phyloP scores from a whole-genome alignment of 495 filamentous ascomycete species.

The Platismatia glauca region DNA sequence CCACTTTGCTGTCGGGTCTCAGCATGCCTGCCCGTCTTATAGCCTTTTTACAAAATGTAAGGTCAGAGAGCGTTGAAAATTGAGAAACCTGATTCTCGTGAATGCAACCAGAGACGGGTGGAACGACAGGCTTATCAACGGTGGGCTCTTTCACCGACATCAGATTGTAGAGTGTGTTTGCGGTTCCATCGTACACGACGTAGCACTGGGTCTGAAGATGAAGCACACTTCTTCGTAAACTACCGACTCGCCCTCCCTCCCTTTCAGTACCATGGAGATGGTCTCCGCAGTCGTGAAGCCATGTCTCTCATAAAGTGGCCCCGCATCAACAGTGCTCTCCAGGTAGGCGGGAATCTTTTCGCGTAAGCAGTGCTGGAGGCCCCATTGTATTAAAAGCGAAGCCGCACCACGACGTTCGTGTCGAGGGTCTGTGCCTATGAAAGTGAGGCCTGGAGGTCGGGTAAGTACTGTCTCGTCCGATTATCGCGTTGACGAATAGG shows the following conservation, averaged over 20 bases:
- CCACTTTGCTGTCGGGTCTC: no score
- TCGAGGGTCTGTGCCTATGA: slow-evolving; percentile 13
- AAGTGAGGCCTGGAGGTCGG: slow-evolving; percentile 7
- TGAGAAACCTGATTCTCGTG: no score
- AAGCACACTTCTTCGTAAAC: slow-evolving; percentile 12
- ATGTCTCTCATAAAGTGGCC: slow-evolving; percentile 7
- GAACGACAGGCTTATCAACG: no score
- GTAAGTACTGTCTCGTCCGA: not conserved
- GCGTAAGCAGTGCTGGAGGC: not conserved
- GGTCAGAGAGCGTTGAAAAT: no score
- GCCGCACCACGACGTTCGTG: slow-evolving; percentile 14
- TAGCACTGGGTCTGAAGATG: slow-evolving; percentile 7
- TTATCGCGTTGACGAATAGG: not conserved
- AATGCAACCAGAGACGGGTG: no score
- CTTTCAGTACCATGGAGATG: slow-evolving; percentile 5
- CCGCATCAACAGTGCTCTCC: slow-evolving; percentile 9
- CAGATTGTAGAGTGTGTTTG: not conserved
- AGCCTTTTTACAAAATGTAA: no score
- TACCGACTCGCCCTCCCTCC: not conserved
- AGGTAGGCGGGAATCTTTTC: slow-evolving; percentile 9
- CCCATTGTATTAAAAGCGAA: slow-evolving; percentile 8
- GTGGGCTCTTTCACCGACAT: not conserved
- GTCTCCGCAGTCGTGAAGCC: slow-evolving; percentile 7
- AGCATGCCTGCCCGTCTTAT: no score
- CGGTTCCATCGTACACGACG: not conserved